Evolutionary conservation across 2,329 filamentous ascomycete genomes (phyloP).

Genomic region (Zopfia rhizophila): DNA sequence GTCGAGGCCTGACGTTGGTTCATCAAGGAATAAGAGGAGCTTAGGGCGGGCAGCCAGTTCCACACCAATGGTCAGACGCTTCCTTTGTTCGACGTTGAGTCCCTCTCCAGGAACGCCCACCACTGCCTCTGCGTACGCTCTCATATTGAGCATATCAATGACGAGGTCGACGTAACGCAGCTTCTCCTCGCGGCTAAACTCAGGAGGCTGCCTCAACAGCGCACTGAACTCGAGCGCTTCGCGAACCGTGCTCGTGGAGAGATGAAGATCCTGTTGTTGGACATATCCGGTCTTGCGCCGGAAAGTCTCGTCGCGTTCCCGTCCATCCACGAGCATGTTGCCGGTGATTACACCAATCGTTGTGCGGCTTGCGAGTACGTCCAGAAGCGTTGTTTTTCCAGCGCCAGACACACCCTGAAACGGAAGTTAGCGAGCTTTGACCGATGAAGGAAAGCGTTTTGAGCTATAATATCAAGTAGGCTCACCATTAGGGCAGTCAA

Average conservation of each 20-base stretch:
- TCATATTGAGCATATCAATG: slow-evolving; percentile 67
- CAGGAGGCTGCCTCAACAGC: slow-evolving; percentile 65
- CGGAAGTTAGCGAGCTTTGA: neutral
- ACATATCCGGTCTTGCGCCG: slow-evolving; percentile 30
- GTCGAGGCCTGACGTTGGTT: slow-evolving; percentile 80
- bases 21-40: slow-evolving; percentile 87
- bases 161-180: slow-evolving; percentile 69
- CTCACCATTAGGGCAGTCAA: slow-evolving; percentile 56
- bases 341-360: slow-evolving; percentile 42
- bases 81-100: slow-evolving; percentile 70
- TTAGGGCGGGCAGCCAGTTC: slow-evolving; percentile 80
- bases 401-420: slow-evolving; percentile 27
- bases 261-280: slow-evolving; percentile 69
- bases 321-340: slow-evolving; percentile 39
- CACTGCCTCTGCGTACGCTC: slow-evolving; percentile 67
- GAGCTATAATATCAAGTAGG: too few relatives aligned
- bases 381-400: slow-evolving; percentile 48
- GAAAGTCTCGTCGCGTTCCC: slow-evolving; percentile 23
- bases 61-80: slow-evolving; percentile 69
- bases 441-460: slow-evolving; percentile 67
- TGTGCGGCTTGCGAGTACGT: slow-evolving; percentile 53
- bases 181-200: slow-evolving; percentile 65
- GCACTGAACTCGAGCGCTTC: slow-evolving; percentile 70
- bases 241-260: slow-evolving; percentile 66
- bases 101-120: slow-evolving; percentile 66